Evolutionary conservation across 1,284 basidiomycete genomes (phyloP).

Genomic region (Wallemia mellicola): DNA sequence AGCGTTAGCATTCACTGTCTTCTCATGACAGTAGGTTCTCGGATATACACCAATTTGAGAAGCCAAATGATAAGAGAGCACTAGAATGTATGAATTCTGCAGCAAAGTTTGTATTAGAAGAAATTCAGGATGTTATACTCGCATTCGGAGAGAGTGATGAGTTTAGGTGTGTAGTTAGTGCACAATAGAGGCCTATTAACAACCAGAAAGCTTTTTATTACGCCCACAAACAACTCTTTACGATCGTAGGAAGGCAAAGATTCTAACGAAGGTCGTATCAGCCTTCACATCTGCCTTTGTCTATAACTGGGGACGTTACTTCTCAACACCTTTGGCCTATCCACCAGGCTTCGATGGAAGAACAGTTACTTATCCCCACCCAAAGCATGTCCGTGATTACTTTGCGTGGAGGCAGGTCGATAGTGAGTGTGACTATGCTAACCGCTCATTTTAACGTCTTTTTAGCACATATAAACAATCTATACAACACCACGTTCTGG

Average conservation of each 20-base stretch:
- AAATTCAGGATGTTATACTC: constrained; percentile 48
- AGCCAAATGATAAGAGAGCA: constrained; percentile 72
- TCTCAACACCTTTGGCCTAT: constrained; percentile 36
- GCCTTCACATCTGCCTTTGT: constrained; percentile 80
- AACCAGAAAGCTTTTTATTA: constrained; percentile 41
- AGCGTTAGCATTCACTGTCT: background rate
- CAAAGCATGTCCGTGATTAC: constrained; percentile 53
- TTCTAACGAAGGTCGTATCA: constrained; percentile 61
- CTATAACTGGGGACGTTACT: constrained; percentile 50
- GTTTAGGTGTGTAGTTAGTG: constrained; percentile 33
- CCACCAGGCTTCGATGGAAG: constrained; percentile 81
- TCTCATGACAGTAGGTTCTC: constrained; percentile 32
- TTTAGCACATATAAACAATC: constrained; percentile 83
- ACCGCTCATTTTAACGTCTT: constrained; percentile 1
- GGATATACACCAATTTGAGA: constrained; percentile 45
- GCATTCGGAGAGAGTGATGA: constrained; percentile 94
- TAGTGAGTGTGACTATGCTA: constrained; percentile 26
- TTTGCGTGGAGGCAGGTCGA: constrained; percentile 88
- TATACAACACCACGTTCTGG: constrained; percentile 94
- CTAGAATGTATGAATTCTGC: constrained; percentile 77
- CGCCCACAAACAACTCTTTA: constrained; percentile 43
- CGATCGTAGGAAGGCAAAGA: constrained; percentile 52
- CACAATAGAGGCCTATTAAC: background rate
- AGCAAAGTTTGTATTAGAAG: constrained; percentile 48
- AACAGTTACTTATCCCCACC: constrained; percentile 51